These are phyloP conservation scores for Salvia rosmarinus DNA, from an alignment of 257 asterid genomes.

Conservation along the genomic window DNA sequence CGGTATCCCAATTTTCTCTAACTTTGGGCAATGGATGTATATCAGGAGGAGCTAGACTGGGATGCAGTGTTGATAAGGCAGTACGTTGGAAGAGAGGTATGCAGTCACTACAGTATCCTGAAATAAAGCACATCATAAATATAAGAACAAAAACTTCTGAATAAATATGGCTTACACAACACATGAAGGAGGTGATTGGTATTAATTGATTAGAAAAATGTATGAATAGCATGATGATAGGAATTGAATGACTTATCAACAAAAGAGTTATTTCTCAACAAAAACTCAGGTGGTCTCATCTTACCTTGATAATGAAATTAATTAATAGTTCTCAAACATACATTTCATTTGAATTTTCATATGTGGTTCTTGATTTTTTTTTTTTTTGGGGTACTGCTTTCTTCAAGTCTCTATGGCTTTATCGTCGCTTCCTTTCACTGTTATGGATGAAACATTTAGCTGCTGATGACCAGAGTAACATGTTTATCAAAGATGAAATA, in stretches of 20 bases:
- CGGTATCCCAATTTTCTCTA: conserved; percentile 30
- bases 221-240: too few relatives aligned
- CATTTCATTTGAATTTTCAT: neutral
- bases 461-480: conserved; percentile 27
- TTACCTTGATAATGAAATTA: neutral
- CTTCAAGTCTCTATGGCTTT: conserved; percentile 88
- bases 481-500: conserved; percentile 55
- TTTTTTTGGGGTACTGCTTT: conserved; percentile 21
- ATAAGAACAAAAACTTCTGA: conserved; percentile 15
- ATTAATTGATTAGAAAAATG: too few relatives aligned
- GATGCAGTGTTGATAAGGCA: conserved; percentile 61
- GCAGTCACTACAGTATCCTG: conserved; percentile 18
- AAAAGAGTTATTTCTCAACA: neutral
- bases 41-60: conserved; percentile 89
- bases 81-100: conserved; percentile 91
- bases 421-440: conserved; percentile 89
- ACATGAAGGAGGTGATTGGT: too few relatives aligned
- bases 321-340: neutral
- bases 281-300: neutral
- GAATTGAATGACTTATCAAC: neutral
- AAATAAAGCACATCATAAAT: neutral
- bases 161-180: neutral
- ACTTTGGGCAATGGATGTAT: conserved; percentile 35
- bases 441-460: conserved; percentile 64
- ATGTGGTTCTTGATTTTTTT: conserved; percentile 9